phyloP scores from a whole-genome alignment of 2,329 filamentous ascomycete species.

The Proliferodiscus dingleyae region DNA sequence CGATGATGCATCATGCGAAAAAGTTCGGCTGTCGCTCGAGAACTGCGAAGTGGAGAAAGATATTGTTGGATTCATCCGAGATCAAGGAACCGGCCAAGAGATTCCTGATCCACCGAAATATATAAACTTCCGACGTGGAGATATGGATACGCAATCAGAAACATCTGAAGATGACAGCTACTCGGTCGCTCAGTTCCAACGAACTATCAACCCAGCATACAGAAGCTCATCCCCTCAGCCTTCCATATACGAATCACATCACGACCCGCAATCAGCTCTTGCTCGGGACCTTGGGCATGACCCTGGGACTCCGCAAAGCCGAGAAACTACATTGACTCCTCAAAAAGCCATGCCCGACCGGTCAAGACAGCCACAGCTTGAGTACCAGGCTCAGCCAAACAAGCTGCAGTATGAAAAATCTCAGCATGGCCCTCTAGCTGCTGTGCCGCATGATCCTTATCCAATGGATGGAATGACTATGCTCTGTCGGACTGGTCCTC shows the following conservation, averaged over 20 bases:
- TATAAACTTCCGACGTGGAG: constrained; percentile 96
- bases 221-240: constrained; percentile 94
- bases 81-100: constrained; percentile 88
- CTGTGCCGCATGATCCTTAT: constrained; percentile 87
- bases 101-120: constrained; percentile 96
- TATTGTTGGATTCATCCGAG: constrained; percentile 81
- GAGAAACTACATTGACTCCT: constrained; percentile 46
- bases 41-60: constrained; percentile 97
- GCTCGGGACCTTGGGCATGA: constrained; percentile 63
- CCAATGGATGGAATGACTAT: constrained; percentile 96
- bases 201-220: constrained; percentile 93
- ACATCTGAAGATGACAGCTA: constrained; percentile 83
- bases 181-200: constrained; percentile 91
- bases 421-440: constrained; percentile 59
- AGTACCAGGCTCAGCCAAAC: constrained; percentile 17
- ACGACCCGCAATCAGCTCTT: constrained; percentile 74
- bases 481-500: constrained; percentile 75
- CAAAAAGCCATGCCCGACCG: constrained; percentile 39
- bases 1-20: constrained; percentile 94
- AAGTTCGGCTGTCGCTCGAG: constrained; percentile 87
- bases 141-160: constrained; percentile 77
- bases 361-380: constrained; percentile 16
- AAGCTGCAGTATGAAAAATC: constrained; percentile 24
- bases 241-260: constrained; percentile 86
- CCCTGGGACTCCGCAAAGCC: constrained; percentile 35